Base-by-base conservation (phyloP, 108 stramenopile species). In the Schizochytrium sp. region DNA sequence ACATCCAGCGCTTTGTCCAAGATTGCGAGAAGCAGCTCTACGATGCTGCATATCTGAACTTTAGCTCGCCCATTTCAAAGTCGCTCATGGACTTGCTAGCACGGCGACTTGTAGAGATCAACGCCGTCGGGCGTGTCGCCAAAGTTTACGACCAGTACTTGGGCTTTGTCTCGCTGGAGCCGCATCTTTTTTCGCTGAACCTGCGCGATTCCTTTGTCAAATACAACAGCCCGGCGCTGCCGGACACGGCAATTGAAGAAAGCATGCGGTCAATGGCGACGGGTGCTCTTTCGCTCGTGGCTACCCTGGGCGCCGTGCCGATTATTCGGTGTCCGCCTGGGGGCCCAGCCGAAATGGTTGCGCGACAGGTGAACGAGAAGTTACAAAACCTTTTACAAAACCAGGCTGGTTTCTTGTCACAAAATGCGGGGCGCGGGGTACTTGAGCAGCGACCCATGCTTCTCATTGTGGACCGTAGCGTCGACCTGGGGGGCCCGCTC, bases 321-420 rank as follows among this genome's bases (percentile, higher is more conserved):
- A 93, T 99, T 53, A 96, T 98, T 91, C 96, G 98, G 28, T 96
- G 96, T 89, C 96, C 96, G 0, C 91, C 91, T 90, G 97, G 97
- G 8, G 98, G 98, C 23, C 95, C 97, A 4, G 96, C 97, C 3
- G 98, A 98, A 95, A 97, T 97, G 97, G 97, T 98, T 18, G 97
- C 97, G 44, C 94, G 96, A 34, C 96, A 97, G 87, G 91, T 98
- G 25, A 95, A 94, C 88, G 92, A 92, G 88, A 92, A 97, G 92
- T 91, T 98, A 19, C 45, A 19, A 16, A 72, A 88, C 28, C 34
- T 57, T 25, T 51, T 58, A 53, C 58, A 58, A 34, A 44, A 34
- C 51, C 43, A 87, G 23, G 44, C 16, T 55, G 47, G 90, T 90
- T 58, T 92, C 92, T 58, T 89, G 83, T 28, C 58, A 87, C 8